Evolutionary conservation across 306 rosid genomes (phyloP).

Genomic region (Glycine soja): DNA sequence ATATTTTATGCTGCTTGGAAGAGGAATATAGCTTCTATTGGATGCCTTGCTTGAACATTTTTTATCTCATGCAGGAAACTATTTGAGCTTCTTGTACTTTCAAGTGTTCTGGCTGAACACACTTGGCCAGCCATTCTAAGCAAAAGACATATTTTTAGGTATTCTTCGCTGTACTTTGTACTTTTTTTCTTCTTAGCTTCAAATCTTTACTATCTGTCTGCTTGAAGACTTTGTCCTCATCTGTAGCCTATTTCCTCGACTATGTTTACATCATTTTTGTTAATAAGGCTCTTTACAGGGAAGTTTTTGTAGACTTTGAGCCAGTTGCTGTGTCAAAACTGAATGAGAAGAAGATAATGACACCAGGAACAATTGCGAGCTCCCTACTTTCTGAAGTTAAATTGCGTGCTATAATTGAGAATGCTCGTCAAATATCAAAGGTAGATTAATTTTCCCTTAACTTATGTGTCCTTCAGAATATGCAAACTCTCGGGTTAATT

Average conservation of each 20-base stretch:
- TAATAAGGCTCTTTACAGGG: slow-evolving; percentile 70
- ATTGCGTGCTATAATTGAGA: slow-evolving; percentile 73
- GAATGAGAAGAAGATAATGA: slow-evolving; percentile 70
- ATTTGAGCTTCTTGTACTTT: slow-evolving; percentile 84
- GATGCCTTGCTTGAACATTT: slow-evolving; percentile 47
- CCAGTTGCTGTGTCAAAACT: slow-evolving; percentile 68
- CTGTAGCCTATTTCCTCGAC: slow-evolving; percentile 6
- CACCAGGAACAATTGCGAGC: slow-evolving; percentile 67
- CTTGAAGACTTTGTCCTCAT: slow-evolving; percentile 15
- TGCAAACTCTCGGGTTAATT: slow-evolving; percentile 32
- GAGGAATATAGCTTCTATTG: slow-evolving; percentile 18
- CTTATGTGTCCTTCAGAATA: slow-evolving; percentile 1
- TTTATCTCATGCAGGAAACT: slow-evolving; percentile 66
- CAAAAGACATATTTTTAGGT: slow-evolving; percentile 84
- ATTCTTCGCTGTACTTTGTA: slow-evolving; percentile 33
- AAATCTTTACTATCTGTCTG: slow-evolving; percentile 13
- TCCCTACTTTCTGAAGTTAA: slow-evolving; percentile 75
- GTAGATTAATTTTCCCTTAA: slow-evolving; percentile 54
- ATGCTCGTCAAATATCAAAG: slow-evolving; percentile 73
- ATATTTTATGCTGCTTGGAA: slow-evolving; percentile 38
- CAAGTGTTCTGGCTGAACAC: slow-evolving; percentile 80
- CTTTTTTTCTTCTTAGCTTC: slow-evolving; percentile 26
- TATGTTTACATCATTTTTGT: slow-evolving; percentile 29
- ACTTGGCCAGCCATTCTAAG: slow-evolving; percentile 83
- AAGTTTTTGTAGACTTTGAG: slow-evolving; percentile 77